Percentiles rank a stretch among this genome's conserved stretches.
Evolutionary conservation across 352 stramenopile genomes (phyloP).

Genomic region (Nothophytophthora sp.): DNA sequence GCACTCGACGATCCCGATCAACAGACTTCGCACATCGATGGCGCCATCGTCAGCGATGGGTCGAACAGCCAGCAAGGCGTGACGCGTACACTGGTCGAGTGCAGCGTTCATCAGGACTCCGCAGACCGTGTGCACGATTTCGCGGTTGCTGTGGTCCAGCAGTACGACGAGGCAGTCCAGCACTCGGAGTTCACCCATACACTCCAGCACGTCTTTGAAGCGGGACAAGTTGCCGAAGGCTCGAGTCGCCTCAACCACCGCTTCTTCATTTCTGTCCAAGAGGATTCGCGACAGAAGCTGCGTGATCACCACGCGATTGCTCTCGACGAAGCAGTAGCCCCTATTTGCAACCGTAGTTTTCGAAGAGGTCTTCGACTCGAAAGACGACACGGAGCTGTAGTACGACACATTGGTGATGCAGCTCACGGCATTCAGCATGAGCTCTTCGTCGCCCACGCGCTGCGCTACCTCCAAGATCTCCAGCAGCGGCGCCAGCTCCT

Average conservation of each 20-base stretch:
- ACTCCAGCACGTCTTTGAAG: slow-evolving; percentile 62
- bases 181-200: slow-evolving; percentile 58
- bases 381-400: slow-evolving; percentile 26
- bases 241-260: slow-evolving; percentile 76
- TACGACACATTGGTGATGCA: slow-evolving; percentile 91
- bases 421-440: slow-evolving; percentile 89
- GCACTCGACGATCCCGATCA: slow-evolving; percentile 59
- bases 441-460: slow-evolving; percentile 59
- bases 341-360: not conserved
- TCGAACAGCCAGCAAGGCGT: slow-evolving; percentile 30
- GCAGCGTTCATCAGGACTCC: slow-evolving; percentile 88
- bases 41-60: slow-evolving; percentile 16
- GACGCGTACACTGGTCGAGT: slow-evolving; percentile 43
- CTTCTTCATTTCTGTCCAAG: slow-evolving; percentile 76
- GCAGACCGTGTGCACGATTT: slow-evolving; percentile 80
- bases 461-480: slow-evolving; percentile 45
- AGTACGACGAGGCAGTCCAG: slow-evolving; percentile 75
- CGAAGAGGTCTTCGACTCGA: slow-evolving; percentile 1
- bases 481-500: slow-evolving; percentile 39
- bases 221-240: slow-evolving; percentile 88
- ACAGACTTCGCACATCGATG: slow-evolving; percentile 38
- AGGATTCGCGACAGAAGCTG: slow-evolving; percentile 51
- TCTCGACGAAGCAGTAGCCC: slow-evolving; percentile 41
- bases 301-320: slow-evolving; percentile 42
- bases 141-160: slow-evolving; percentile 72